phyloP scores from a whole-genome alignment of 2,329 filamentous ascomycete species.

The Sporothrix curviconia region DNA sequence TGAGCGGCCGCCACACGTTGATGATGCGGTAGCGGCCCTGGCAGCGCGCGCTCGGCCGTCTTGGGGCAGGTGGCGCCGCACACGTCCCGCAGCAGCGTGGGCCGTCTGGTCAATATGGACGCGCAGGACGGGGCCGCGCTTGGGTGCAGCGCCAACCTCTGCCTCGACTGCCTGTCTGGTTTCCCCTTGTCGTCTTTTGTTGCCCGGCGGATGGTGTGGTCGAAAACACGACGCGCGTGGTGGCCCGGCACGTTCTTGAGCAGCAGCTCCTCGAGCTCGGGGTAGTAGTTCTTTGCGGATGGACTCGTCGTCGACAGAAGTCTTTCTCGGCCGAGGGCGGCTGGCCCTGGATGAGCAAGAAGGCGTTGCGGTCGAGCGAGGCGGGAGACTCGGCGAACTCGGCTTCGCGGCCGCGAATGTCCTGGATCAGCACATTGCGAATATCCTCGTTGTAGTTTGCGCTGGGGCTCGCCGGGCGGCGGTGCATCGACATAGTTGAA shows the following conservation, averaged over 20 bases:
- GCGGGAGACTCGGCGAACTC: conserved; percentile 19
- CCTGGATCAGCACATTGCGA: conserved; percentile 54
- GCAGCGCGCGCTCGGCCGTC: conserved; percentile 61
- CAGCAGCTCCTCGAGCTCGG: conserved; percentile 70
- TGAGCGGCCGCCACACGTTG: conserved; percentile 74
- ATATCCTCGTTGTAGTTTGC: conserved; percentile 54
- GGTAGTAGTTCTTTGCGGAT: conserved; percentile 73
- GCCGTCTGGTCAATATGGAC: conserved; percentile 83
- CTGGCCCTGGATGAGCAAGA: conserved; percentile 56
- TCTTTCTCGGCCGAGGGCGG: conserved; percentile 49
- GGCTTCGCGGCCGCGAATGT: conserved; percentile 65
- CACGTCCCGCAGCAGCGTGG: conserved; percentile 57
- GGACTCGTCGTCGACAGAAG: conserved; percentile 61
- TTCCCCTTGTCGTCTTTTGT: conserved; percentile 49
- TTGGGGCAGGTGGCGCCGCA: conserved; percentile 58
- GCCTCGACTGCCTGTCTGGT: too few species aligned
- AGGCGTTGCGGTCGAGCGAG: conserved; percentile 48
- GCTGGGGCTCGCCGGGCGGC: conserved; percentile 52
- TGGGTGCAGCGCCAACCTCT: background rate
- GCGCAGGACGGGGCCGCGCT: conserved; percentile 62
- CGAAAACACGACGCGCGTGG: conserved; percentile 68
- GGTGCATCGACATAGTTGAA: conserved; percentile 63
- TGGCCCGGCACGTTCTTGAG: conserved; percentile 60
- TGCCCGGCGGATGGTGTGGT: conserved; percentile 77
- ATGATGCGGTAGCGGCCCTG: conserved; percentile 70